Conservation (phyloP, 2,329 filamentous ascomycete species). For the Xylaria sp. region DNA sequence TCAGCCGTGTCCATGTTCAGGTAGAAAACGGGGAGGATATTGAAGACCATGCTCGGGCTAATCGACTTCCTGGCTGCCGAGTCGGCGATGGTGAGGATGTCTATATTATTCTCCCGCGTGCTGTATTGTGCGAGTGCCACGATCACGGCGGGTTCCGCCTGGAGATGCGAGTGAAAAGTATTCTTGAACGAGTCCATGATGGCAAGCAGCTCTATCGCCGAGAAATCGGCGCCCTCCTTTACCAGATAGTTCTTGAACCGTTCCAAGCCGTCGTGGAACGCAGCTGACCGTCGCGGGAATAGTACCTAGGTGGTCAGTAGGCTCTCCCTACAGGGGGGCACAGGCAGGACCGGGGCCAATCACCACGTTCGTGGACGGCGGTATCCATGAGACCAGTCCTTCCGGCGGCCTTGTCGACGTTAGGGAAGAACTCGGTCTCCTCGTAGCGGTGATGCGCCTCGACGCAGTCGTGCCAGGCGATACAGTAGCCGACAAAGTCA, state of each 20-base stretch:
- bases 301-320: too few relatives aligned
- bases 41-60: conserved; percentile 24
- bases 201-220: conserved; percentile 7
- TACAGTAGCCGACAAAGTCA: conserved; percentile 27
- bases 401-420: conserved; percentile 24
- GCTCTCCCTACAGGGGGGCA: too few relatives aligned
- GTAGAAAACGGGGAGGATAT: conserved; percentile 27
- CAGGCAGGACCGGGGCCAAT: too few relatives aligned
- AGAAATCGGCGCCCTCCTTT: conserved; percentile 6
- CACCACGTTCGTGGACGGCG: conserved; percentile 22
- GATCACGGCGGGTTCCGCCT: conserved; percentile 25
- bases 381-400: conserved; percentile 19
- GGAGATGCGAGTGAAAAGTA: conserved; percentile 21
- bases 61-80: conserved; percentile 25
- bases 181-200: conserved; percentile 30
- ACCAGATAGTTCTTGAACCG: conserved; percentile 19
- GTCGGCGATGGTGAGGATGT: conserved; percentile 26
- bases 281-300: too few relatives aligned
- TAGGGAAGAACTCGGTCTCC: conserved; percentile 26
- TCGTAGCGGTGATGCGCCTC: conserved; percentile 27
- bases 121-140: conserved; percentile 24
- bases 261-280: conserved; percentile 22
- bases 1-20: conserved; percentile 30
- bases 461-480: conserved; percentile 26
- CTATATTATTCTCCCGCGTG: conserved; percentile 25